Evolutionary conservation across 31 red algal species (phyloP).

Genomic region (Porphyra umbilicalis): DNA sequence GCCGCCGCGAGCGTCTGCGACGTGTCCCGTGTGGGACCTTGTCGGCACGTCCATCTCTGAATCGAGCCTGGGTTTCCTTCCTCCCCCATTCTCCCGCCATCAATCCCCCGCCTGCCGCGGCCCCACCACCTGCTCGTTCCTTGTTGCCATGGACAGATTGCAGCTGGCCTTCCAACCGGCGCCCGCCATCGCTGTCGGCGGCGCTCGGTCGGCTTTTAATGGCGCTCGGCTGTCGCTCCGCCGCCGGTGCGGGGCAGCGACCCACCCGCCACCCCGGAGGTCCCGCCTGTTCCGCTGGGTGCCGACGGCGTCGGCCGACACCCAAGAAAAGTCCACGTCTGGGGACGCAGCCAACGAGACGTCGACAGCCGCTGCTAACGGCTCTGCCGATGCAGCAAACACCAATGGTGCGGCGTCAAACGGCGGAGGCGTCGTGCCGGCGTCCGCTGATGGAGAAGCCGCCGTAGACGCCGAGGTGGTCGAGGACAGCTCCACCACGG

Average conservation of each 20-base stretch:
- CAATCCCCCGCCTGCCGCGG: too few species aligned
- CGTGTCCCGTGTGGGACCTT: too few species aligned
- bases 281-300: neutral
- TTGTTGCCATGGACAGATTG: neutral
- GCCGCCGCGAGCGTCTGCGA: too few species aligned
- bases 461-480: neutral
- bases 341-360: neutral
- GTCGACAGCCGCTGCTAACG: too few species aligned
- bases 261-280: too few species aligned
- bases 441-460: neutral
- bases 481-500: neutral
- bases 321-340: neutral
- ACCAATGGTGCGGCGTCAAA: neutral
- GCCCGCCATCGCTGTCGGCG: neutral
- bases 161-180: neutral
- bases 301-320: neutral
- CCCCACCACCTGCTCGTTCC: too few species aligned
- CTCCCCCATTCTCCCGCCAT: too few species aligned
- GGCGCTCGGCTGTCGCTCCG: neutral
- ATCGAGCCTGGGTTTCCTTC: too few species aligned
- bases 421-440: neutral
- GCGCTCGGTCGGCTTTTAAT: neutral
- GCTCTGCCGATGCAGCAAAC: neutral
- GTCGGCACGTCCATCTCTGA: too few species aligned
- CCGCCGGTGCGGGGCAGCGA: neutral